Evolutionary conservation across 371 early-diverging fungal species (phyloP), one percentile per base, ranked within the genome.

Genomic region (Lichtheimia ornata): DNA sequence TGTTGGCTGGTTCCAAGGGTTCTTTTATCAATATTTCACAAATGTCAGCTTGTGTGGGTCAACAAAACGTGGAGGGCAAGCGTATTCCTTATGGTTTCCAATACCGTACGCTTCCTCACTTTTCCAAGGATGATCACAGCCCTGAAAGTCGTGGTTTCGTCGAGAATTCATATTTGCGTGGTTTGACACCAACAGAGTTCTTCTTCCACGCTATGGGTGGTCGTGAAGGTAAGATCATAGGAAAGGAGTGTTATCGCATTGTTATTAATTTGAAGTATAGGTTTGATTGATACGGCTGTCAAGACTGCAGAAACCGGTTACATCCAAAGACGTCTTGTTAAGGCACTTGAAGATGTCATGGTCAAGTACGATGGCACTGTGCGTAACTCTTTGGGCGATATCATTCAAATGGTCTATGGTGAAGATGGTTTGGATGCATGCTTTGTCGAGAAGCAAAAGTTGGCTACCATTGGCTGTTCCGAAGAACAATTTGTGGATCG

Each of bases 121-220:
- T 97, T 75, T 88, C 93, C 18, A 97, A 97, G 78, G 98, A 98
- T 78, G 99, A 99, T 79, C 94, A 96, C 73, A 92, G 94, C 45
- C 97, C 99, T 5, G 97, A 95, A 77, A 88, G 91, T 73, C 87
- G 96, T 57, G 99, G 99, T 22, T 99, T 99, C 79, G 99, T 99
- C 11, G 96, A 97, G 75, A 99, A 98, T 80, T 96, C 96, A 28
- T 99, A 99, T 75, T 76, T 99, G 60, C 84, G 94, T 56, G 99
- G 99, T n/a, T 70, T 99, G 66, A 95, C 95, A 2, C 99, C 99
- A 7, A 93, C 94, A 50, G 99, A 99, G 81, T 99, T 98, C 83
- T 99, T 96, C 79, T 99, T 99, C 91, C 99, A 99, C 83, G 99
- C 99, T 27, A 99, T 99, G 99, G 99, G 99, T 82, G 99, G 99